Base-by-base conservation (phyloP, 768 basidiomycete genomes). In the Lepiota venenata region DNA sequence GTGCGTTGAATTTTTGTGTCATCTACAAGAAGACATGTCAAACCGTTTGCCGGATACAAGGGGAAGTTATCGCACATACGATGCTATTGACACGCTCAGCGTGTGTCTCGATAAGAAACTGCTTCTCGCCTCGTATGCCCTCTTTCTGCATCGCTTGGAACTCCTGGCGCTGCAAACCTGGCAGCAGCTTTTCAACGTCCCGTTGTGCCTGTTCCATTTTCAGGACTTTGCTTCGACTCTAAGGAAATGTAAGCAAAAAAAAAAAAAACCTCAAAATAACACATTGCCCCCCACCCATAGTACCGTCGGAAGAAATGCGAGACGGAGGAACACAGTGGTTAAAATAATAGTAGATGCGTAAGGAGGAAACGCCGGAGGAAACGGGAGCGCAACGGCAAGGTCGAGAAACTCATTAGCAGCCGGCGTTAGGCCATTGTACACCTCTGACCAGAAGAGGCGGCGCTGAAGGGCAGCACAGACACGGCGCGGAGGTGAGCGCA, bases 301-400 rank as follows among this genome's bases (percentile, higher is more conserved):
- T 61, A 87, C 81, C 54, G 87, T 72, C 29, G 91, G 91, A 11
- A 88, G 74, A 4, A 88, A 80, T 1, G 74, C 74, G 25, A 85
- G 70, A 61, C 91, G 83, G 38, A 81, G 75, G 12, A 78, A 63
- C 37, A 88, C 64, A 2, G 90, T 85, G 52, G 83, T 74, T 2
- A 91, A 63, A 48, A 92, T 84, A 55, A 93, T 90, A 2, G 88
- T 84, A 1, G 83, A 78, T 5, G 91, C 80, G 68, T 92, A 92
- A 0, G 83, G 69, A 0, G 91, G 89, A 58, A 83, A 74, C 9
- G 77, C 78, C 0, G 83, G 74, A 20, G 91, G 88, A 59, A 82
- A 73, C 1, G 90, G 90, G n/a, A 91, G 71, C 3, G 87, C 88
- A 36, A 82, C 64, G 20, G 90, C 85, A 46, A 91, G 71, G 74